Evolutionary conservation across 1,284 basidiomycete genomes (phyloP), one percentile per base, ranked within the genome.

Genomic region (Butyriboletus pseudospeciosus): DNA sequence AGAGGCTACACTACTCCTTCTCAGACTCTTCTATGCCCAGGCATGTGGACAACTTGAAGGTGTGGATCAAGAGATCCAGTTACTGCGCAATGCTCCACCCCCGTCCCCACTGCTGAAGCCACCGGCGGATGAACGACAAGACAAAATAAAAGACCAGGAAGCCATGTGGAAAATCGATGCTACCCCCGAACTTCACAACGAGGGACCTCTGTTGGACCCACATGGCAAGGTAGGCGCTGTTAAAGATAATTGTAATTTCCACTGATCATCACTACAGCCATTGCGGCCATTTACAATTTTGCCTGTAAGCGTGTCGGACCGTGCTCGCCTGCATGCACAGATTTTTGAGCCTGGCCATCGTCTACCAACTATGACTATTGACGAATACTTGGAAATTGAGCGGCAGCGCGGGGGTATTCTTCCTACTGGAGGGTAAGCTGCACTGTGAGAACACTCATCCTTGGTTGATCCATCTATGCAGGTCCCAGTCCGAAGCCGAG

Each of bases 291-390:
- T 98, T 71, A 94, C 90, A 0, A 94, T 98, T 58, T 76, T 97
- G n/a, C 91, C 92, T 3, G 81, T 86, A 2, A 79, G 80, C 26
- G 73, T 76, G 36, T 72, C 79, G 4, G 82, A 91, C 58, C 84
- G 92, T 51, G 79, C 86, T 42, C 79, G 85, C 32, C 66, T 96
- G 9, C 84, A 87, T 64, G 73, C 79, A 0, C 84, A 92, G 65
- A 94, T 98, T 4, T 99, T 98, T 74, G 81, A 86, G 16, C 82
- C 92, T 5, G 83, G 82, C n/a, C 85, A 98, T 69, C 82, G 89
- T 25, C 76, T 99, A 32, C 96, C 96, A 4, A 96, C 93, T 0
- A 98, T 99, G 97, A 83, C 89, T 1, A 86, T 99, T 61, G 96
- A 99, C 66, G 92, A 99, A 71, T 98, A 96, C 67, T 80, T 99